These are phyloP conservation scores for Salix koriyanagi DNA, from an alignment of 345 rosid species.

Conservation along the genomic window DNA sequence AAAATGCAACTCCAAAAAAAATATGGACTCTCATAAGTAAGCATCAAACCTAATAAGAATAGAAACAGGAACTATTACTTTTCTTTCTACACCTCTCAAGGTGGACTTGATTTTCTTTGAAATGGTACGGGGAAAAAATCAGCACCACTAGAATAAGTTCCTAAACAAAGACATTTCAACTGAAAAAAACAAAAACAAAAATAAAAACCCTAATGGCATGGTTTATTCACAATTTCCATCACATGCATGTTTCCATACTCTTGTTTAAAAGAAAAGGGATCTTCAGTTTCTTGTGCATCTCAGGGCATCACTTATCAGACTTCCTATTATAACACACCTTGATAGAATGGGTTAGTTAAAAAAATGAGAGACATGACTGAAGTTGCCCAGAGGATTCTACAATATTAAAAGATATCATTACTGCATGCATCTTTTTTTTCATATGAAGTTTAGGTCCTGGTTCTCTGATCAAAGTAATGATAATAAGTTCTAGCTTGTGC, in stretches of 20 bases:
- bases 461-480: neutral
- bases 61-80: neutral
- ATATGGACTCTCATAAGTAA: neutral
- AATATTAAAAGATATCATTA: neutral
- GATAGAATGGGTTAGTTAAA: neutral
- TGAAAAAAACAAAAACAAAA: neutral
- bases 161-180: neutral
- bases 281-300: neutral
- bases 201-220: neutral
- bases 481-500: neutral
- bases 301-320: neutral
- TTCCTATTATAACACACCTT: neutral
- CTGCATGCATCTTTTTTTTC: neutral
- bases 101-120: neutral
- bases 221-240: neutral
- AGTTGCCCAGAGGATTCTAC: neutral
- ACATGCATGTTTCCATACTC: neutral
- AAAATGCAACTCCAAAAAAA: neutral
- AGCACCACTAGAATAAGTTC: neutral
- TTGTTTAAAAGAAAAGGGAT: neutral
- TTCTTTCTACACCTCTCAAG: neutral
- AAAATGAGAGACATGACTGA: neutral
- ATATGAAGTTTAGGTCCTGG: neutral
- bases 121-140: neutral
- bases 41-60: neutral